Base-by-base conservation (phyloP, 768 basidiomycete species). In the Coprinellus micaceus region DNA sequence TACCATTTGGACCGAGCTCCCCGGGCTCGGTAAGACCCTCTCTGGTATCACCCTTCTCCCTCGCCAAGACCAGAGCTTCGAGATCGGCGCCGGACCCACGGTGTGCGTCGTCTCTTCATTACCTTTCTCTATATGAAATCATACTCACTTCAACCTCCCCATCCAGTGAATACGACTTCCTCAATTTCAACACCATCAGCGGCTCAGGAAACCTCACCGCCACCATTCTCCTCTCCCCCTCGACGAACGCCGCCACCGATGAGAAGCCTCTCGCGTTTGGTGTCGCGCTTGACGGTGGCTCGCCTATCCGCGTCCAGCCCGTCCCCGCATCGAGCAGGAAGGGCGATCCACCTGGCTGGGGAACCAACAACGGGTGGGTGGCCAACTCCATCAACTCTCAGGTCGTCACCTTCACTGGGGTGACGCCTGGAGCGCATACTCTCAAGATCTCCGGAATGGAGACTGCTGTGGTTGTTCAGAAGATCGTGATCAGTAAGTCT, bases 11-110 rank as follows among this genome's bases (percentile, higher is more conserved):
- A 77, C 74, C 7, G 78, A 83, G 49, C 66, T 89, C 3, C 82
- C 82, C 2, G 81, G 81, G 1, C 80, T 84, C 52, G 86, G 86
- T 5, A 71, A 79, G 11, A 85, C 83, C 0, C 68, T 81, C 1
- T 84, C 82, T 24, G 86, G 76, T 10, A 73, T 90, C 25, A 84
- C 82, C 3, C 84, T 84, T 13, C 78, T 78, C 75, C 87, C 76
- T 45, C 76, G 74, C 28, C 67, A 72, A 29, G 83, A 80, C 51
- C 66, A 71, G 4, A 82, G 81, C 65, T 88, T 85, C 68, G 76
- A 80, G 9, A 76, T 77, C 28, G 87, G 86, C n/a, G 64, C 74
- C 5, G 87, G 87, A 0, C 86, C 88, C 12, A 75, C 77, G 22
- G 62, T 88, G 82, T 84, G 58, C 59, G 81, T 65, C 4, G 26